Evolutionary conservation across 192 early-diverging fungal genomes (phyloP), one percentile per base, ranked within the genome.

Genomic region (Entomortierella beljakovae): DNA sequence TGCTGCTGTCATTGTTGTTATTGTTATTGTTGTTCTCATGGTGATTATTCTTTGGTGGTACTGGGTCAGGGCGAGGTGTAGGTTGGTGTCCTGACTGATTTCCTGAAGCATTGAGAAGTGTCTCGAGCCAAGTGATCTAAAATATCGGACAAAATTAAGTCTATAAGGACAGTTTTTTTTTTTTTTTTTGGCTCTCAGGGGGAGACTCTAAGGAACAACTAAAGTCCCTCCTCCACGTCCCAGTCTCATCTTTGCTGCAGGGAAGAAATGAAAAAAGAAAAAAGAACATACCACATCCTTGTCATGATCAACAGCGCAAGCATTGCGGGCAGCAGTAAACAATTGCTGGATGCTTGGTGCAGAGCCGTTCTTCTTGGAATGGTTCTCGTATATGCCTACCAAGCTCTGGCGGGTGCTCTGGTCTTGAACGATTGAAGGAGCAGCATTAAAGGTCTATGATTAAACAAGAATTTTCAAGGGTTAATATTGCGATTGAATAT

Each of bases 121-220:
- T 70, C 62, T 79, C 75, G 35, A 79, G 61, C 75, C 75, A 79
- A 32, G 75, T 79, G 59, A 79, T 69, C 75, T 79, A 62, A n/a
- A 53, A 53, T 22, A n/a, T 50, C 37, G 13, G 37, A 38, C 37
- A 8, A 38, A 8, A 38, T 8, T 38, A 38, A 13, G n/a, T n/a
- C n/a, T n/a, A n/a, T n/a, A n/a, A n/a, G n/a, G n/a, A n/a, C n/a
- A n/a, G n/a, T n/a, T n/a, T n/a, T n/a, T n/a, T n/a, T n/a, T n/a
- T n/a, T n/a, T n/a, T n/a, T n/a, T n/a, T n/a, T n/a, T n/a, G n/a
- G 42, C 42, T 43, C 42, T 13, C 42, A 43, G 42, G n/a, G n/a
- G n/a, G n/a, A n/a, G n/a, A n/a, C n/a, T n/a, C n/a, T n/a, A n/a
- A n/a, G n/a, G n/a, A n/a, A n/a, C n/a, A n/a, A n/a, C n/a, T n/a